Evolutionary conservation across 345 rosid species (phyloP), one percentile per base, ranked within the genome.

Genomic region (Eucalyptus brandiana): DNA sequence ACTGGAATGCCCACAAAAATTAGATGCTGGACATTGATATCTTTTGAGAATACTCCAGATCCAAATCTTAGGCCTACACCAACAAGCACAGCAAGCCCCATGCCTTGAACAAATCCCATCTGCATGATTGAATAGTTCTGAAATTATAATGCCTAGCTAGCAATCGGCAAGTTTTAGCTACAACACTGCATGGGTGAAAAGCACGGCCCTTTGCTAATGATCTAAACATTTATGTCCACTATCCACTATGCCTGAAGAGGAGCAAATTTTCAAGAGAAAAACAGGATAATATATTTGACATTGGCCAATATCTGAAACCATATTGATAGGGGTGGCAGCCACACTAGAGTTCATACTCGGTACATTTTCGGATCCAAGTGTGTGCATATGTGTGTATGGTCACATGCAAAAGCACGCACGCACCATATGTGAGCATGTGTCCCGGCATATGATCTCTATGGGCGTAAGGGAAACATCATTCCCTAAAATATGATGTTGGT

Each of bases 81-180:
- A 14, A 96, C 98, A 15, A 93, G 88, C 40, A 90, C 44, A 30
- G 98, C 93, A 32, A 98, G 95, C 44, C 96, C 99, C 60, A 97
- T 21, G 17, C 99, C 99, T 4, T 96, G 93, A 62, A 95, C 92
- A 80, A 96, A 92, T 86, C 98, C 93, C 99, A 98, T 97, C 98
- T 98, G 96, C 93, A 90, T n/a, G 37, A 34, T 30, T 47, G 34
- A 48, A 44, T 4, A 51, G 23, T 26, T 48, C 21, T 58, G 48
- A 34, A 65, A 58, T 56, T 87, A 51, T 5, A 54, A 32, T 67
- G 80, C 42, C 80, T 32, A 67, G 80, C 42, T 32, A 69, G 42
- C 42, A 69, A 69, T 17, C 6, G 10, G 2, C 12, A 32, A 67
- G 40, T 67, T 9, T n/a, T 65, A 65, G 76, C 76, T 65, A 65